phyloP scores from a whole-genome alignment of 2,329 filamentous ascomycete species.

The Raffaelea arxii region DNA sequence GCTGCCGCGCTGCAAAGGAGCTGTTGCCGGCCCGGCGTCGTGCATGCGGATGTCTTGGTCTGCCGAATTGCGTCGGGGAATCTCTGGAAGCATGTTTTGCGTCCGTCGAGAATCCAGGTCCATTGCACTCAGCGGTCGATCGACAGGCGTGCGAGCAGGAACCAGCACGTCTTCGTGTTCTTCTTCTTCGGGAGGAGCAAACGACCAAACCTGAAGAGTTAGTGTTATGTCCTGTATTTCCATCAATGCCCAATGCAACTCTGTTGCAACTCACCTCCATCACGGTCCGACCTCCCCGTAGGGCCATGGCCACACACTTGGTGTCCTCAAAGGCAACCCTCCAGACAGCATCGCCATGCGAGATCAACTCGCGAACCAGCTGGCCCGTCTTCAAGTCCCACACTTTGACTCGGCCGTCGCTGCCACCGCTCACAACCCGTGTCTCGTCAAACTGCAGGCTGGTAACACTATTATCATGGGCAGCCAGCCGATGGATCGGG shows the following conservation, averaged over 20 bases:
- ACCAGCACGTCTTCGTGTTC: constrained; percentile 42
- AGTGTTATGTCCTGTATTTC: no score
- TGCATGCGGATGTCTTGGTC: constrained; percentile 45
- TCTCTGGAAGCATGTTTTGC: constrained; percentile 19
- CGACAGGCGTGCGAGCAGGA: no score
- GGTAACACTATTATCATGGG: constrained; percentile 97
- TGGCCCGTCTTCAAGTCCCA: constrained; percentile 93
- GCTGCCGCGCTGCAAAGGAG: constrained; percentile 37
- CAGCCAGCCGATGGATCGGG: constrained; percentile 86
- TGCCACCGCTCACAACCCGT: constrained; percentile 89
- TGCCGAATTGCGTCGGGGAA: constrained; percentile 22
- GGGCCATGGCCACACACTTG: constrained; percentile 93
- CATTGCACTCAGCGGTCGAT: constrained; percentile 43
- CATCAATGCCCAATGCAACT: neutral
- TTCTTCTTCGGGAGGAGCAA: constrained; percentile 72
- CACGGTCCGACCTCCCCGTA: constrained; percentile 73
- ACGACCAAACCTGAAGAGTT: constrained; percentile 71
- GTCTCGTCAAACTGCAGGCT: constrained; percentile 96
- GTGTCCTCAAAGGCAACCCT: constrained; percentile 96
- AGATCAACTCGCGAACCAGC: constrained; percentile 81
- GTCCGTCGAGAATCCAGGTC: constrained; percentile 32
- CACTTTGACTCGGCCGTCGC: constrained; percentile 95
- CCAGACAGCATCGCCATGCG: constrained; percentile 92
- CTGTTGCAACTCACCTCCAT: constrained; percentile 60
- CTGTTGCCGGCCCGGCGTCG: constrained; percentile 46